A percentile compares a stretch with the other conserved stretches of the same genome.
Conservation (phyloP, 2,329 filamentous ascomycete genomes). For the Scolecobasidium constrictum region DNA sequence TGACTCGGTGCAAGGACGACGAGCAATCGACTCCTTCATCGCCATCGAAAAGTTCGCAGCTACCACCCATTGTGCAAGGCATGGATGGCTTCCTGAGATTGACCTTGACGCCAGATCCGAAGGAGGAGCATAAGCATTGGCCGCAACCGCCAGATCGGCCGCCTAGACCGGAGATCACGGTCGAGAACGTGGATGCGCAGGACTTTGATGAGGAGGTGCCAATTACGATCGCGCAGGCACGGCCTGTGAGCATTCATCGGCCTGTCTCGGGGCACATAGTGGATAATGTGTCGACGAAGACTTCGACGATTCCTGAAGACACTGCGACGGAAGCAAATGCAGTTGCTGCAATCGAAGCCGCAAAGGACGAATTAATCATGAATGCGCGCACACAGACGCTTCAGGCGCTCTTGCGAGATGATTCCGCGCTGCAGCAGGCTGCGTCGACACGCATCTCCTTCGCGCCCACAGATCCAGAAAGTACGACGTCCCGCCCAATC, state of each 20-base stretch:
- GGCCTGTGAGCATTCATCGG: conserved; percentile 1
- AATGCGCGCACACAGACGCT: conserved; percentile 22
- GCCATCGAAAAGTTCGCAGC: background rate
- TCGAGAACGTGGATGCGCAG: too few species aligned
- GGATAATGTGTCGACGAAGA: conserved; percentile 3
- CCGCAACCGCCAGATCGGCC: background rate
- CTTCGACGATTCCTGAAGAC: conserved; percentile 5
- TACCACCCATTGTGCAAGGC: background rate
- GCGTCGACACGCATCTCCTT: background rate
- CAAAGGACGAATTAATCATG: conserved; percentile 18
- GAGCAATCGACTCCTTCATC: too few species aligned
- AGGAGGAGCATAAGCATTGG: too few species aligned
- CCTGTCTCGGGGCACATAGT: conserved; percentile 1
- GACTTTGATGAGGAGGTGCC: background rate
- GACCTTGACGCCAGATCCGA: background rate
- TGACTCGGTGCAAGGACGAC: conserved; percentile 1
- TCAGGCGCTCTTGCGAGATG: conserved; percentile 19
- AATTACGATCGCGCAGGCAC: background rate
- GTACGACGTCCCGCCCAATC: conserved; percentile 1
- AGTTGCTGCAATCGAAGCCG: conserved; percentile 12
- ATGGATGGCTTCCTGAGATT: background rate
- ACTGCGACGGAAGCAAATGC: conserved; percentile 11
- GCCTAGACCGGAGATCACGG: background rate
- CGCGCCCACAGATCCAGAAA: background rate
- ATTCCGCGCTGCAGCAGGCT: conserved; percentile 14